Conservation (phyloP, 352 stramenopile species). For the Phytopythium delawarense region DNA sequence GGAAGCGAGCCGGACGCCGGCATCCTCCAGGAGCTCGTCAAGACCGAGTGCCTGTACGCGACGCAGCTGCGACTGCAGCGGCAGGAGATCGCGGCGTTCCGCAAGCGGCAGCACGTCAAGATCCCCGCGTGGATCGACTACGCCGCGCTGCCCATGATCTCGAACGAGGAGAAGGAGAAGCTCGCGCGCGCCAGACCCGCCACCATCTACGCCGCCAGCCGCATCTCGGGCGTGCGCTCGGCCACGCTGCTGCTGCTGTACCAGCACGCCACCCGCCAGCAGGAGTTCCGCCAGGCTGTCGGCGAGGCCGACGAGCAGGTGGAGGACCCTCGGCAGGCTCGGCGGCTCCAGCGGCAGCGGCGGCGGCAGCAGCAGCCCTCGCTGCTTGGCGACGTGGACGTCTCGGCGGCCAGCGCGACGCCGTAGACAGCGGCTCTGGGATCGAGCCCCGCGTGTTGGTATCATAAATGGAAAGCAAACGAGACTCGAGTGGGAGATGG, state of each 20-base stretch:
- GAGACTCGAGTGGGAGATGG: neutral
- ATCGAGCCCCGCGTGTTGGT: neutral
- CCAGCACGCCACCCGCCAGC: constrained; percentile 59
- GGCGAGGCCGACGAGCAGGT: neutral
- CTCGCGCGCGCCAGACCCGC: constrained; percentile 75
- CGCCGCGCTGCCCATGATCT: constrained; percentile 91
- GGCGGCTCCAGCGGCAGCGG: constrained; percentile 1
- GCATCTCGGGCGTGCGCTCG: constrained; percentile 90
- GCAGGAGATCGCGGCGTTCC: constrained; percentile 96
- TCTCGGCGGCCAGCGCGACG: neutral
- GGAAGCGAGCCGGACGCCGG: constrained; percentile 10
- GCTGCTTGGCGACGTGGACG: neutral
- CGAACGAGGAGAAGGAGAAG: constrained; percentile 95
- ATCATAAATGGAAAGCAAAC: constrained; percentile 2
- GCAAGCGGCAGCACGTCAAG: constrained; percentile 89
- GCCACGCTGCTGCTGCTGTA: constrained; percentile 74
- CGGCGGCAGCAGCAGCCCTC: constrained; percentile 1
- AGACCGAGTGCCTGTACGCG: constrained; percentile 91
- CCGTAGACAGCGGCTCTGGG: neutral
- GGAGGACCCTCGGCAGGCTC: neutral
- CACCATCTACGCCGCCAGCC: constrained; percentile 94
- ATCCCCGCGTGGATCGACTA: constrained; percentile 95
- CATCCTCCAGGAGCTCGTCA: constrained; percentile 47
- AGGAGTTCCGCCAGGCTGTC: constrained; percentile 1
- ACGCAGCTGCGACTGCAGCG: constrained; percentile 92